Evolutionary conservation across 306 rosid genomes (phyloP).

Genomic region (Dicorynia guianensis): DNA sequence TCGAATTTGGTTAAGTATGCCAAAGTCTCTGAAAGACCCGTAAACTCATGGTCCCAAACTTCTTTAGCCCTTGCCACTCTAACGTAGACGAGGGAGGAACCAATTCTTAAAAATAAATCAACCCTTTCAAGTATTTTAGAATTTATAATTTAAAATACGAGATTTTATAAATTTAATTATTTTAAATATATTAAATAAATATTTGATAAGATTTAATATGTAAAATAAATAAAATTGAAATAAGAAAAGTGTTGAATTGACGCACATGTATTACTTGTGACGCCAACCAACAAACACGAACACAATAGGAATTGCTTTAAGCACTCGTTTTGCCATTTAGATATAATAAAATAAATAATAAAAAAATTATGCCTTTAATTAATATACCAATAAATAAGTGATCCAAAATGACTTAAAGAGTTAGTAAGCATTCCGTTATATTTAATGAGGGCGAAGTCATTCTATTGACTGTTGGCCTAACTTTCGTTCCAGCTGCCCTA

Average conservation of each 20-base stretch:
- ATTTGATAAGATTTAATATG: too few relatives aligned
- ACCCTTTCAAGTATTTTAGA: too few relatives aligned
- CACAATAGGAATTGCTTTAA: background rate
- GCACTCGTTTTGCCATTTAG: too few relatives aligned
- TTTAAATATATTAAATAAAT: too few relatives aligned
- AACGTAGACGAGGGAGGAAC: too few relatives aligned
- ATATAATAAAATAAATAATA: background rate
- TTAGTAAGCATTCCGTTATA: constrained; percentile 47
- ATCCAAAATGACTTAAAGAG: constrained; percentile 23
- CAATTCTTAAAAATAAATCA: too few relatives aligned
- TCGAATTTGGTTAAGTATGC: background rate
- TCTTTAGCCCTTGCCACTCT: too few relatives aligned
- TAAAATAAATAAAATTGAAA: too few relatives aligned
- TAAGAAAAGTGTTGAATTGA: constrained; percentile 4
- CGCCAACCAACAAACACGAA: constrained; percentile 9
- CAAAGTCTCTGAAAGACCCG: background rate
- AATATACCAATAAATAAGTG: background rate
- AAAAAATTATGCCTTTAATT: background rate
- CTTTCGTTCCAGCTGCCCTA: constrained; percentile 48
- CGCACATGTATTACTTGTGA: constrained; percentile 6
- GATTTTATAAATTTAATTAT: too few relatives aligned
- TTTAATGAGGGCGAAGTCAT: constrained; percentile 38
- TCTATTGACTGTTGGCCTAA: constrained; percentile 80
- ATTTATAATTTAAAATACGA: too few relatives aligned
- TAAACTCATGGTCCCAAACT: background rate